These are phyloP conservation scores for Pseudopyrenochaeta lycopersici DNA, from an alignment of 2,329 filamentous ascomycete genomes.

Conservation along the genomic window DNA sequence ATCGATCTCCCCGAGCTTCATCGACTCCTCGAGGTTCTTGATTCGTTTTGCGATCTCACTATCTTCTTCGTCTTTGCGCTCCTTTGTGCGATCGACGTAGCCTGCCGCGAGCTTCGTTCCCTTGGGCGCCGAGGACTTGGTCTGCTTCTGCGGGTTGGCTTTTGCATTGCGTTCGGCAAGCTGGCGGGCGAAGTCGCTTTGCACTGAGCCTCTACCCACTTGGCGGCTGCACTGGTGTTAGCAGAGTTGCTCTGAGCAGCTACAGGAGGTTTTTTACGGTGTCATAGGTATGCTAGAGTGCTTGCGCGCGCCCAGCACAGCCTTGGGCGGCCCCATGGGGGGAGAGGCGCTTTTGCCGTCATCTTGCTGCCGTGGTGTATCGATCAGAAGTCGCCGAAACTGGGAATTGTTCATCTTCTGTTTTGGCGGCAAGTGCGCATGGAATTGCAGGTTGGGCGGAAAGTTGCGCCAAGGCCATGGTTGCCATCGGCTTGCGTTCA, in stretches of 20 bases:
- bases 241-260: not conserved
- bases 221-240: conserved; percentile 65
- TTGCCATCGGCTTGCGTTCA: not conserved
- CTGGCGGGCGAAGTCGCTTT: conserved; percentile 82
- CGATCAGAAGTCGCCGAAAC: conserved; percentile 77
- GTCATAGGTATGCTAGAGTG: conserved; percentile 92
- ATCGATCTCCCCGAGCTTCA: conserved; percentile 87
- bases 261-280: conserved; percentile 65
- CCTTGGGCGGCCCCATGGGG: conserved; percentile 43
- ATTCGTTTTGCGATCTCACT: conserved; percentile 72
- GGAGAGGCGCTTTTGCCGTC: conserved; percentile 36
- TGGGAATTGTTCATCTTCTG: conserved; percentile 89
- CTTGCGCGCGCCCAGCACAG: conserved; percentile 77
- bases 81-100: conserved; percentile 82
- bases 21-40: conserved; percentile 79
- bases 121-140: conserved; percentile 81
- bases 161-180: conserved; percentile 74
- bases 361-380: conserved; percentile 55
- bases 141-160: conserved; percentile 71
- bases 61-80: conserved; percentile 62
- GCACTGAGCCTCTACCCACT: conserved; percentile 60
- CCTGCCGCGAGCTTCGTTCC: conserved; percentile 81
- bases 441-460: not conserved
- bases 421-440: conserved; percentile 4
- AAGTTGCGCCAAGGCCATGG: not conserved